Base-by-base conservation (phyloP, 768 basidiomycete genomes). In the Lactifluus hygrophoroides region DNA sequence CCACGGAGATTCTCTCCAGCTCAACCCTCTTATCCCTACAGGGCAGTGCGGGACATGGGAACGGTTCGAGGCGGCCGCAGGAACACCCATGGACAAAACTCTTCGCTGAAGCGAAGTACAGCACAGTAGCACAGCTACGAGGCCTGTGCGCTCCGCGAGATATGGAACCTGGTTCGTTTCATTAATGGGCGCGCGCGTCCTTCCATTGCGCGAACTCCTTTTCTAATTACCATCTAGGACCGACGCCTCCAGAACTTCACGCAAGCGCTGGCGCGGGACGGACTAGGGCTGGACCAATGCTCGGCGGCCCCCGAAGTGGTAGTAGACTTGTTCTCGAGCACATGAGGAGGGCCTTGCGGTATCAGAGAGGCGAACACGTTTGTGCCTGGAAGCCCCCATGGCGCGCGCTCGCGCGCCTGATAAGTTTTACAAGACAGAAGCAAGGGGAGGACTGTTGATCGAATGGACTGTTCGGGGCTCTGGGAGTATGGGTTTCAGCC, bases 291-390 rank as follows among this genome's bases (percentile, higher is more conserved):
- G 40, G 4, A 14, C 30, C 46, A 43, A 48, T 47, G 40, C 46
- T 35, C 52, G 52, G 58, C 58, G 52, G 52, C 19, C 25, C 8
- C 52, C 27, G 54, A 56, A 48, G 46, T 56, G 37, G 19, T 48
- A 37, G 19, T 48, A 37, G 28, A 40, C 23, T 40, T 11, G 27
- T 42, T 43, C n/a, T 44, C 10, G 38, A 14, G 32, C 32, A 28
- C 42, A 40, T 21, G 42, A 28, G 25, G 25, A 23, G 55, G 13
- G n/a, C 58, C 58, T 35, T 43, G 47, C 27, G 52, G 32, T 44
- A 25, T 35, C 53, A 40, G 47, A 49, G 48, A 49, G 53, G 47
- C 9, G 23, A 54, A 49, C 53, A 54, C 53, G 58, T 59, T 59
- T 54, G 47, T 54, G 44, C 53, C 42, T 59, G n/a, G 46, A 23